Evolutionary conservation across 768 basidiomycete genomes (phyloP).

Genomic region (Termitomyces sp.): DNA sequence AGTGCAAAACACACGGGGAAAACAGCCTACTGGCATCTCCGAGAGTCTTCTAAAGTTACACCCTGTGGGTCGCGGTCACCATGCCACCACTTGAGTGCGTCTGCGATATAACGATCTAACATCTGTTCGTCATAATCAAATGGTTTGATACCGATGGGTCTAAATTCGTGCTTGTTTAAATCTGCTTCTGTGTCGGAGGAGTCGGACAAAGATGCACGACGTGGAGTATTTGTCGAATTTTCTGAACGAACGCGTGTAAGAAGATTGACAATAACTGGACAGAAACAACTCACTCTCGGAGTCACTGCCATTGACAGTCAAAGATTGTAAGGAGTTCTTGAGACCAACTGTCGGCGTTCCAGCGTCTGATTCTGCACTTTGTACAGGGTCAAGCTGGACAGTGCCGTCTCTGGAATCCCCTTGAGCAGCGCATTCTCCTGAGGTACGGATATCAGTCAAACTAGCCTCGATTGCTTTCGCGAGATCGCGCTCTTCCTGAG

Average conservation of each 20-base stretch:
- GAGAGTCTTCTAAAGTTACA: conserved; percentile 52
- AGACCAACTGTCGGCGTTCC: background rate
- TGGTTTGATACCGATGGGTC: conserved; percentile 60
- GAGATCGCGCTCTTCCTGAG: conserved; percentile 37
- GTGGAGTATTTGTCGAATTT: background rate
- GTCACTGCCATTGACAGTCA: background rate
- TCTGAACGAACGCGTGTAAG: background rate
- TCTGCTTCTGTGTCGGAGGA: conserved; percentile 6
- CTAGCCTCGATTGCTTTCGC: conserved; percentile 44
- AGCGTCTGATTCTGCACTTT: background rate
- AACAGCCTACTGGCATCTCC: conserved; percentile 61
- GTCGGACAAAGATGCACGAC: background rate
- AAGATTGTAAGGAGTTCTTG: background rate
- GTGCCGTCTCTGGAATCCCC: background rate
- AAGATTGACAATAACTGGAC: background rate
- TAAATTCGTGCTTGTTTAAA: conserved; percentile 16
- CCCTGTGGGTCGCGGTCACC: conserved; percentile 67
- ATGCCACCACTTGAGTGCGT: conserved; percentile 70
- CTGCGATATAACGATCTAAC: conserved; percentile 49
- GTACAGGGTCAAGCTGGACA: background rate
- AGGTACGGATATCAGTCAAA: conserved; percentile 20
- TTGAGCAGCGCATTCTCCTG: background rate
- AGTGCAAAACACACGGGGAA: conserved; percentile 1
- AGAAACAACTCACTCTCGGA: background rate
- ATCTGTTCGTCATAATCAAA: conserved; percentile 51